Conservation (phyloP, 495 filamentous ascomycete genomes). For the Aspergillus heteromorphus region DNA sequence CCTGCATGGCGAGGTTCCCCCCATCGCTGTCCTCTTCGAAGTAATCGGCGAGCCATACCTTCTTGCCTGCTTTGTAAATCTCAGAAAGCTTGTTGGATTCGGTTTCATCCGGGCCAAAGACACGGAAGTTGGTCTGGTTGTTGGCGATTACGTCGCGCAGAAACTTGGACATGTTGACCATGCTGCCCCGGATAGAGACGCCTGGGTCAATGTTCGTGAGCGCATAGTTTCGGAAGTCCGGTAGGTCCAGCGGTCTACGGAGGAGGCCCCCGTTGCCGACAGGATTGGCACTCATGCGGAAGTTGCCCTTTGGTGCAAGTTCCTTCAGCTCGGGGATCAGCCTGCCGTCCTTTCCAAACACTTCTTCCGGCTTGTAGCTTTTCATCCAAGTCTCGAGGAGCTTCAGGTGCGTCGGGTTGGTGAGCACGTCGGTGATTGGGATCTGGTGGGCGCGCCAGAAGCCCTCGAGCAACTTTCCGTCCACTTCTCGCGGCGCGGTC, state of each 20-base stretch:
- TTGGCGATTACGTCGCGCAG: constrained; percentile 55
- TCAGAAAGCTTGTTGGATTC: constrained; percentile 67
- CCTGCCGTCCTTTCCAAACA: constrained; percentile 54
- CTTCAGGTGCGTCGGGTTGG: constrained; percentile 56
- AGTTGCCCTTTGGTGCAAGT: constrained; percentile 54
- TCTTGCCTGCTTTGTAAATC: constrained; percentile 65
- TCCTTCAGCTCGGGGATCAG: constrained; percentile 54
- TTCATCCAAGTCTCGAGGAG: constrained; percentile 65
- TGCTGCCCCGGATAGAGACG: constrained; percentile 47
- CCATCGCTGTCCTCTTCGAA: constrained; percentile 66
- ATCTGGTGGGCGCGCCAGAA: constrained; percentile 73
- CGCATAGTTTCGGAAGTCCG: constrained; percentile 59
- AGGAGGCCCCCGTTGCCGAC: constrained; percentile 63
- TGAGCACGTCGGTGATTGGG: constrained; percentile 57
- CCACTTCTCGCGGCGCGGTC: constrained; percentile 61
- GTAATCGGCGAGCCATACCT: constrained; percentile 71
- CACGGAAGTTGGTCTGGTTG: constrained; percentile 60
- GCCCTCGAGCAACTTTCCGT: constrained; percentile 59
- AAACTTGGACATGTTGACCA: constrained; percentile 59
- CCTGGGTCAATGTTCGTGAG: constrained; percentile 50
- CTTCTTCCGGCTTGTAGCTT: constrained; percentile 59
- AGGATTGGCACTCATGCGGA: constrained; percentile 67
- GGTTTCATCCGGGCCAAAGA: constrained; percentile 72
- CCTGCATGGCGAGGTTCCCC: constrained; percentile 57
- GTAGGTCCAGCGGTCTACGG: constrained; percentile 56